These are phyloP conservation scores for Lachnellula arida DNA, from an alignment of 2,329 filamentous ascomycete genomes.

Conservation along the genomic window DNA sequence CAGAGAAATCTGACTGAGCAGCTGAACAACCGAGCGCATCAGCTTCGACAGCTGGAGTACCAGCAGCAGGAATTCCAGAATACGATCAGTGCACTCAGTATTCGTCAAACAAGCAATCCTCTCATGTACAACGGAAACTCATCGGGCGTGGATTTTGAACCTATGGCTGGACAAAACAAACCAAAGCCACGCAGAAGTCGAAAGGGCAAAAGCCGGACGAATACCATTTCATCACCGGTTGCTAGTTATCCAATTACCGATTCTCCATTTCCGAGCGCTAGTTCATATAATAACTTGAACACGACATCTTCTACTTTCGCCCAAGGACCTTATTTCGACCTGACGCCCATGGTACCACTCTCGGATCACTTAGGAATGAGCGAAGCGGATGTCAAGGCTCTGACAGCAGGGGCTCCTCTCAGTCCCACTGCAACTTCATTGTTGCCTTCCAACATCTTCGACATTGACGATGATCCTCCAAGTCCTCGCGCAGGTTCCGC, in stretches of 20 bases:
- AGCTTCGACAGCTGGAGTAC: conserved; percentile 25
- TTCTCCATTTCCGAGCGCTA: conserved; percentile 33
- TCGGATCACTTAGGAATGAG: conserved; percentile 42
- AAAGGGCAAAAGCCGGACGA: conserved; percentile 37
- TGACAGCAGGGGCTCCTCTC: conserved; percentile 63
- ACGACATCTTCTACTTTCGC: conserved; percentile 46
- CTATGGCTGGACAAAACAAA: conserved; percentile 24
- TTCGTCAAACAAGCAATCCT: conserved; percentile 24
- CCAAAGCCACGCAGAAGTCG: conserved; percentile 35
- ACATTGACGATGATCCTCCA: conserved; percentile 52
- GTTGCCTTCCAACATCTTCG: conserved; percentile 62
- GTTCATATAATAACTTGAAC: conserved; percentile 39
- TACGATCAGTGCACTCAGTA: conserved; percentile 13
- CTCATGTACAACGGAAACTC: conserved; percentile 31
- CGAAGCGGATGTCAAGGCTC: conserved; percentile 56
- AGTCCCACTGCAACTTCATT: conserved; percentile 72
- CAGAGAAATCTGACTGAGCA: conserved; percentile 22
- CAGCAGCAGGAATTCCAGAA: conserved; percentile 18
- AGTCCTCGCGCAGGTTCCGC: conserved; percentile 33
- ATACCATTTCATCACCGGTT: conserved; percentile 31
- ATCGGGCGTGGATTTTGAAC: conserved; percentile 32
- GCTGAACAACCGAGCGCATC: conserved; percentile 19
- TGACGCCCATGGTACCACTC: conserved; percentile 28
- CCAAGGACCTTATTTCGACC: conserved; percentile 42
- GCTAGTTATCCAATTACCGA: conserved; percentile 29